phyloP scores from a whole-genome alignment of 768 basidiomycete species.

The Suillus cothurnatus region DNA sequence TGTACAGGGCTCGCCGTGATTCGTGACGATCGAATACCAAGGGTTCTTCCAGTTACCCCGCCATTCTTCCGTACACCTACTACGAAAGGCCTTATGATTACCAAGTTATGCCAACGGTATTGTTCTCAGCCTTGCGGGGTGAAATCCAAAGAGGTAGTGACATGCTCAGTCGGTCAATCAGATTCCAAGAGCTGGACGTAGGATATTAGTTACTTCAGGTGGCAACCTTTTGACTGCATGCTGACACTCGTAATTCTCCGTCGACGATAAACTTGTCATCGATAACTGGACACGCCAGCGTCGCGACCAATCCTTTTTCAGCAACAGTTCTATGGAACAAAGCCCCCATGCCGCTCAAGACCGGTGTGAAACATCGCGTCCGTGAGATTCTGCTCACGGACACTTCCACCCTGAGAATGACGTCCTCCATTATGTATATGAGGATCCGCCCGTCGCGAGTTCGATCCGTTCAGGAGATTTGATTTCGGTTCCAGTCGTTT shows the following conservation, averaged over 20 bases:
- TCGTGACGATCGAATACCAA: not conserved
- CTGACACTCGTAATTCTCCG: not conserved
- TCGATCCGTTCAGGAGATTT: not conserved
- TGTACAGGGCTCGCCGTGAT: not conserved
- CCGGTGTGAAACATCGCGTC: conserved; percentile 55
- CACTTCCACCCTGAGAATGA: conserved; percentile 74
- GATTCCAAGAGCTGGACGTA: not conserved
- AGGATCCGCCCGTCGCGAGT: conserved; percentile 32
- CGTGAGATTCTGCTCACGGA: conserved; percentile 59
- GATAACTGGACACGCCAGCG: too few species aligned
- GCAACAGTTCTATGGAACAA: conserved; percentile 59
- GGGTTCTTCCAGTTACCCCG: not conserved
- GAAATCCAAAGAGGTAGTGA: not conserved
- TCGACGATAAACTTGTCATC: not conserved
- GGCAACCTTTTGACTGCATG: not conserved
- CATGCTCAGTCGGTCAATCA: not conserved
- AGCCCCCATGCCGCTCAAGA: conserved; percentile 54
- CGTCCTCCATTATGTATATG: conserved; percentile 43
- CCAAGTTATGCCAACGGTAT: not conserved
- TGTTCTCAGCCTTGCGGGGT: not conserved
- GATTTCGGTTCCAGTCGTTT: not conserved
- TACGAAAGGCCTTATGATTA: not conserved
- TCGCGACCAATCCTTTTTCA: conserved; percentile 64
- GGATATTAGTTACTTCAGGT: not conserved
- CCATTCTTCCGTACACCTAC: not conserved